Evolutionary conservation across 805 yeast species (phyloP), one percentile per base, ranked within the genome.

Genomic region (Torulaspora microellipsoides): DNA sequence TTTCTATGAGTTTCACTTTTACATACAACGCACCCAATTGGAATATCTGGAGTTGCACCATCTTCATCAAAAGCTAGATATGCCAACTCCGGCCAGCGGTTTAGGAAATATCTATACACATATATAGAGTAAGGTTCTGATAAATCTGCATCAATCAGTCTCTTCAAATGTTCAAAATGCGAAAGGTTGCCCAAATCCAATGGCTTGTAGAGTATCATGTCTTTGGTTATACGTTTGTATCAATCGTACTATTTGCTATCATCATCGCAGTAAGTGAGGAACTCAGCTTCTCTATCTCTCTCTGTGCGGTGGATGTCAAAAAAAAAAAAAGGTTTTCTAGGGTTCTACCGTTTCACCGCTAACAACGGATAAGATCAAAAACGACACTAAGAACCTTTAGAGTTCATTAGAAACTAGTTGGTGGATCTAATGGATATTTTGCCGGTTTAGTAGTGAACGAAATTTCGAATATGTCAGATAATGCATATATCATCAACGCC

Each of bases 121-220:
- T 87, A 93, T 14, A 87, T 76, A 3, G 97, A 90, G 61, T 93
- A 93, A 0, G 99, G 98, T 64, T 93, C 99, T 25, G 93, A 83
- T 31, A 93, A 70, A 62, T 90, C 93, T 9, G 69, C 71, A 32
- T 83, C 77, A 9, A 91, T 81, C 36, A 91, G 70, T 9, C 59
- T 57, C 54, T 77, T 74, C 11, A 84, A 68, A 25, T 70, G 72
- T 10, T 68, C 60, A 47, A 83, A 72, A 48, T 83, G 59, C 7
- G 33, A 39, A 1, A 43, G 43, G 36, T 62, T 55, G 12, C 49
- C 50, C 11, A 61, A 51, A 45, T 63, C 59, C 17, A 64, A 46
- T 17, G 47, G 55, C 31, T 53, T 47, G 40, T 62, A 63, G 29
- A 38, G 28, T 5, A 56, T 54, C 51, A 44, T 41, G 11, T 17